These are phyloP conservation scores for Cyclanthera cordifolia DNA, from an alignment of 306 rosid species.

Conservation along the genomic window DNA sequence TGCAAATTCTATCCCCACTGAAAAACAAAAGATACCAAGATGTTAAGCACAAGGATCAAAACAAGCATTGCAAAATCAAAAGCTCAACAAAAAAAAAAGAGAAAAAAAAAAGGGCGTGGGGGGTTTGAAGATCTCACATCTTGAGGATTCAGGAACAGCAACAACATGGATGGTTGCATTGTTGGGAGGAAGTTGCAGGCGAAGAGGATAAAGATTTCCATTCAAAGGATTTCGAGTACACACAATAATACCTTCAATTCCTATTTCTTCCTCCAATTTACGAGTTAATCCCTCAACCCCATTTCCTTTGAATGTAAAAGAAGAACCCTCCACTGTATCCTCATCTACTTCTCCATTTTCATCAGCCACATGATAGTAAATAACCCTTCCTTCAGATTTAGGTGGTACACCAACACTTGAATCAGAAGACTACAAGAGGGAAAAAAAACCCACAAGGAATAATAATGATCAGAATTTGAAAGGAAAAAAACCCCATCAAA, in stretches of 20 bases:
- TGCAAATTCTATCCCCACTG: constrained; percentile 4
- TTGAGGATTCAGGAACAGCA: constrained; percentile 46
- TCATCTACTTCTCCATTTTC: constrained; percentile 69
- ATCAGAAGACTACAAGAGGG: constrained; percentile 48
- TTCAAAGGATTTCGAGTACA: constrained; percentile 70
- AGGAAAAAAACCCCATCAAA: too few relatives aligned
- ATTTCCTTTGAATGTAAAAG: constrained; percentile 57
- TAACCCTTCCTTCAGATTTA: constrained; percentile 55
- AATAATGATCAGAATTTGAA: background rate
- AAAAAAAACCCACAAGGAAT: background rate
- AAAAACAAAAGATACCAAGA: background rate
- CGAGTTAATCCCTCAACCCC: constrained; percentile 63
- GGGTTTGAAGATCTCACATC: constrained; percentile 33
- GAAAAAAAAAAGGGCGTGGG: too few relatives aligned
- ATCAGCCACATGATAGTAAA: constrained; percentile 72
- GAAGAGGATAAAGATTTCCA: constrained; percentile 68
- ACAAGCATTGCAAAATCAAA: background rate
- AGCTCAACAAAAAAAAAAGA: background rate
- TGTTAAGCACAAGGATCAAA: background rate
- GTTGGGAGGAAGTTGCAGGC: constrained; percentile 92
- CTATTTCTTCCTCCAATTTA: constrained; percentile 71
- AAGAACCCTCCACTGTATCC: constrained; percentile 34
- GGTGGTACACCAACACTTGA: constrained; percentile 31
- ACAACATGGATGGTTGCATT: constrained; percentile 61
- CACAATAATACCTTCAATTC: constrained; percentile 54